These are phyloP conservation scores for Trichoderma arundinaceum DNA, from an alignment of 2,329 filamentous ascomycete species.

Conservation along the genomic window DNA sequence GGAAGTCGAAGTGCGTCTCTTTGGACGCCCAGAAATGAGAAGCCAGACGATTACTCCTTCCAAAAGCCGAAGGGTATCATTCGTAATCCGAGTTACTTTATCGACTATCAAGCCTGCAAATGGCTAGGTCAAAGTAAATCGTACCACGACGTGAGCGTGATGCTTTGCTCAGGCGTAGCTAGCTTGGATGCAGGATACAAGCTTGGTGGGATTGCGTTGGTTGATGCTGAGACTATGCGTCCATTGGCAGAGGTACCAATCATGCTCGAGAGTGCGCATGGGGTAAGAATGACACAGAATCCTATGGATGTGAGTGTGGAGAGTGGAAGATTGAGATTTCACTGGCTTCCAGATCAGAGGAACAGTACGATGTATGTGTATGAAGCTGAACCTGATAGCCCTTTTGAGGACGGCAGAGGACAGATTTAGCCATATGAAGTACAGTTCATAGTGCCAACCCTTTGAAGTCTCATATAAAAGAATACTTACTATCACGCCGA, in stretches of 20 bases:
- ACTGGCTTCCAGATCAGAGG: slow-evolving; percentile 55
- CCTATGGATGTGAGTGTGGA: slow-evolving; percentile 54
- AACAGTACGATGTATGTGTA: slow-evolving; percentile 55
- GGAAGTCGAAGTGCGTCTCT: slow-evolving; percentile 50
- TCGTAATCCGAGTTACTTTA: slow-evolving; percentile 51
- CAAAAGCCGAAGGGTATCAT: slow-evolving; percentile 35
- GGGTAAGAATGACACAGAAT: slow-evolving; percentile 53
- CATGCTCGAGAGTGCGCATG: slow-evolving; percentile 47
- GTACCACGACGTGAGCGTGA: slow-evolving; percentile 48
- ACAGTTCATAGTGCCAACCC: no score
- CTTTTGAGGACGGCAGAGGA: slow-evolving; percentile 36
- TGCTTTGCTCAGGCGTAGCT: slow-evolving; percentile 56
- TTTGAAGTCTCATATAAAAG: no score
- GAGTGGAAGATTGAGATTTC: slow-evolving; percentile 52
- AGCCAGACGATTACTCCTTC: slow-evolving; percentile 34
- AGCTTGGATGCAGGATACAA: slow-evolving; percentile 42
- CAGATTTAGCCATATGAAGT: no score
- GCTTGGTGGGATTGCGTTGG: slow-evolving; percentile 55
- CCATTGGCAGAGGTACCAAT: slow-evolving; percentile 55
- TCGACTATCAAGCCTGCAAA: slow-evolving; percentile 60
- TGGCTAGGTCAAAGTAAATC: slow-evolving; percentile 50
- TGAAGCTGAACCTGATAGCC: slow-evolving; percentile 45
- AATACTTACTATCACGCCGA: no score
- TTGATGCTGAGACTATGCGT: slow-evolving; percentile 52
- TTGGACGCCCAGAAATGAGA: slow-evolving; percentile 41